Conservation (phyloP, 768 basidiomycete genomes). For the Leccinum longicurvipes region DNA sequence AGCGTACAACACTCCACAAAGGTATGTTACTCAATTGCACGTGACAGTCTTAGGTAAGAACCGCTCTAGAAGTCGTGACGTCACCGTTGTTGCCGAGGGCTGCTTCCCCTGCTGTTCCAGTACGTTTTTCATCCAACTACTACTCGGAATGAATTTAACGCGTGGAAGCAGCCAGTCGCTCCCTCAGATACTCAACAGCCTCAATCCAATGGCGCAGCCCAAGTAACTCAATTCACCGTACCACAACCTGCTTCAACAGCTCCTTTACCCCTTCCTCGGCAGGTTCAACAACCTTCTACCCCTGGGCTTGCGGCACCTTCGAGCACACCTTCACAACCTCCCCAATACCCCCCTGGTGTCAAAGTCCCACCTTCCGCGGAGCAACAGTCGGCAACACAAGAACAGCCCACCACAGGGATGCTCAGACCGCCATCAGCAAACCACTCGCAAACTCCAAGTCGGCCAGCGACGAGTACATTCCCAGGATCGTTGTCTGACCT, state of each 20-base stretch:
- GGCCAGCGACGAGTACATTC: constrained; percentile 50
- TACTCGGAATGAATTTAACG: constrained; percentile 17
- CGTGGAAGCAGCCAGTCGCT: constrained; percentile 35
- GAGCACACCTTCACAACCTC: constrained; percentile 30
- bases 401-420: constrained; percentile 38
- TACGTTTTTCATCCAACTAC: constrained; percentile 29
- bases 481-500: constrained; percentile 89
- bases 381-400: constrained; percentile 31
- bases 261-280: constrained; percentile 50
- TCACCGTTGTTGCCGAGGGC: constrained; percentile 43
- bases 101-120: constrained; percentile 41
- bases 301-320: constrained; percentile 18
- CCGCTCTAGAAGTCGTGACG: constrained; percentile 39
- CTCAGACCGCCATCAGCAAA: constrained; percentile 55
- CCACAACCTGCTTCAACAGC: constrained; percentile 35
- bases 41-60: constrained; percentile 21
- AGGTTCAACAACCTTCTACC: constrained; percentile 40
- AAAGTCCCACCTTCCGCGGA: constrained; percentile 48
- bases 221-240: constrained; percentile 21
- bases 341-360: constrained; percentile 69
- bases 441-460: constrained; percentile 39
- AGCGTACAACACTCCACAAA: constrained; percentile 44
- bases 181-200: constrained; percentile 39
- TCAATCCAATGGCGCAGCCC: constrained; percentile 33
- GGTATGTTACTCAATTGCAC: constrained; percentile 36